phyloP scores from a whole-genome alignment of 352 stramenopile species.

The Phytopythium aichiense region DNA sequence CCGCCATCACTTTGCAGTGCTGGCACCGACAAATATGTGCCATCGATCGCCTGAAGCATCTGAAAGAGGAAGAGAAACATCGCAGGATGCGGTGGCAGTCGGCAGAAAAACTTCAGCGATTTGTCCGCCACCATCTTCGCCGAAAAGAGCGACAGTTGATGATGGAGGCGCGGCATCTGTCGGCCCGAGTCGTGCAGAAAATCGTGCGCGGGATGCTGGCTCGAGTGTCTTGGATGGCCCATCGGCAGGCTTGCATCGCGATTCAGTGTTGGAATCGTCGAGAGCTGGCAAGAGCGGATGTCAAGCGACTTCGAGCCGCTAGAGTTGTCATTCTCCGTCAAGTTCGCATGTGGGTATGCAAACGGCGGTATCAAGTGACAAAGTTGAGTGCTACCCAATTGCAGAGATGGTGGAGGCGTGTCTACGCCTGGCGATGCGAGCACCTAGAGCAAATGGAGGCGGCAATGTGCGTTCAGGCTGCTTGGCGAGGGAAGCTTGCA shows the following conservation, averaged over 20 bases:
- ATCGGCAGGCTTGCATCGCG: slow-evolving; percentile 12
- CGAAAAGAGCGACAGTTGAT: slow-evolving; percentile 36
- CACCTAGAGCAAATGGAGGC: slow-evolving; percentile 30
- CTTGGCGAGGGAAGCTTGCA: slow-evolving; percentile 24
- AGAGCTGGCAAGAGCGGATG: slow-evolving; percentile 8
- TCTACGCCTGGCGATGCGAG: slow-evolving; percentile 29
- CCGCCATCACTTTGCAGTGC: slow-evolving; percentile 41
- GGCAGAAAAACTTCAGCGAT: slow-evolving; percentile 29
- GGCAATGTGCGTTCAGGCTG: slow-evolving; percentile 40
- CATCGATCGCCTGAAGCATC: slow-evolving; percentile 5
- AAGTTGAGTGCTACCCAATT: slow-evolving; percentile 11
- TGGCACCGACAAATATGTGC: slow-evolving; percentile 19
- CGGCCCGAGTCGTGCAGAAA: slow-evolving; percentile 48
- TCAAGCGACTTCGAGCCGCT: slow-evolving; percentile 12
- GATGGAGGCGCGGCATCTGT: slow-evolving; percentile 27
- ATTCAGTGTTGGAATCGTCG: slow-evolving; percentile 44
- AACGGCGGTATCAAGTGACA: slow-evolving; percentile 14
- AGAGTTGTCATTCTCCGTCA: slow-evolving; percentile 5
- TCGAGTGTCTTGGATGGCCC: slow-evolving; percentile 1
- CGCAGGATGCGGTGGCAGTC: slow-evolving; percentile 8
- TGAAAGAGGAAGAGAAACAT: slow-evolving; percentile 15
- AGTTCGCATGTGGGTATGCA: slow-evolving; percentile 19
- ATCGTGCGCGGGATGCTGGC: slow-evolving; percentile 27
- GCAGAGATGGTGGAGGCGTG: slow-evolving; percentile 59
- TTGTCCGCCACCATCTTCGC: slow-evolving; percentile 30